These are phyloP conservation scores for Crithidia expoeki DNA, from an alignment of 208 protist species.

Conservation along the genomic window DNA sequence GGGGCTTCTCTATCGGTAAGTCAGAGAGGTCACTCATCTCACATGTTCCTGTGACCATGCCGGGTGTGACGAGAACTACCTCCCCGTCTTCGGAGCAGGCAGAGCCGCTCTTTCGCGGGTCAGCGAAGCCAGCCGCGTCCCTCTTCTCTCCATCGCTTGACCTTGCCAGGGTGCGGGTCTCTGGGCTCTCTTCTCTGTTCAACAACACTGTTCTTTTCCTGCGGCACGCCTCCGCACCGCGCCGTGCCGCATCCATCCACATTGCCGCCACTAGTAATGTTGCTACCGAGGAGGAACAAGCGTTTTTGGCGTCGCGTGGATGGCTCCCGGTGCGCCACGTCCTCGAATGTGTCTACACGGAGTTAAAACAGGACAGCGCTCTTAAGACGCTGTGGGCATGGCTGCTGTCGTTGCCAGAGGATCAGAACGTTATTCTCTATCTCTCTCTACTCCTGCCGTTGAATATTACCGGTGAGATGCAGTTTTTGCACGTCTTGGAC, in stretches of 20 bases:
- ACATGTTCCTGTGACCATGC: too few relatives aligned
- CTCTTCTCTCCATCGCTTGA: slow-evolving; percentile 1
- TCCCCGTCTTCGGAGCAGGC: neutral
- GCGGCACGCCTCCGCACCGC: neutral
- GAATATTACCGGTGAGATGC: slow-evolving; percentile 19
- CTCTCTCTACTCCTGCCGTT: slow-evolving; percentile 18
- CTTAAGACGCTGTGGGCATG: slow-evolving; percentile 20
- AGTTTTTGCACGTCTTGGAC: slow-evolving; percentile 16
- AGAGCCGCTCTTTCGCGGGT: neutral
- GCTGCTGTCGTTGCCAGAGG: neutral
- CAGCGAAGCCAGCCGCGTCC: neutral
- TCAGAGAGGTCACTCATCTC: too few relatives aligned
- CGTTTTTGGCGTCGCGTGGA: slow-evolving; percentile 12
- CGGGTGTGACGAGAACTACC: neutral
- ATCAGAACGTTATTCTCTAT: neutral
- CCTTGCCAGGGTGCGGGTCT: slow-evolving; percentile 5
- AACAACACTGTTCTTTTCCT: slow-evolving; percentile 16
- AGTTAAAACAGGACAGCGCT: neutral
- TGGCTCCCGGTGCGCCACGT: slow-evolving; percentile 21
- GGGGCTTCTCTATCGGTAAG: too few relatives aligned
- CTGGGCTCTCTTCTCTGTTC: slow-evolving; percentile 15
- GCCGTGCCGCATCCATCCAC: neutral
- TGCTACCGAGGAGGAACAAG: neutral
- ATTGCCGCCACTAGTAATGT: neutral
- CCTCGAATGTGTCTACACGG: slow-evolving; percentile 7